Evolutionary conservation across 1,284 basidiomycete species (phyloP).

Genomic region (Prillingera fragicola): DNA sequence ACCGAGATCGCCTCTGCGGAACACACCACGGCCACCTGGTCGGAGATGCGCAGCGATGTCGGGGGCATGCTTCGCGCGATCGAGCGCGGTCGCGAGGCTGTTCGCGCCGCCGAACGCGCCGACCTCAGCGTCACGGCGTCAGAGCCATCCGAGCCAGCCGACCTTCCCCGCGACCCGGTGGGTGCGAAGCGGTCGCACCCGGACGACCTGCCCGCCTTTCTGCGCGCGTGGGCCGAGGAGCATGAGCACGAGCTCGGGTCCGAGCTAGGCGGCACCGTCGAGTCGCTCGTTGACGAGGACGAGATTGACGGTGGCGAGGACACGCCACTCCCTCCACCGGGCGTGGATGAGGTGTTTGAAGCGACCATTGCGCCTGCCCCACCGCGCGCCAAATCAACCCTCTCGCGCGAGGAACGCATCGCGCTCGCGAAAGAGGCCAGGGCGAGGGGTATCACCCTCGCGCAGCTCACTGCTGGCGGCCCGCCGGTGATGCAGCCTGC

Average conservation of each 20-base stretch:
- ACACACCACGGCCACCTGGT: constrained; percentile 4
- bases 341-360: constrained; percentile 35
- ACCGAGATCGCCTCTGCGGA: not conserved
- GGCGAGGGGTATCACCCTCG: constrained; percentile 24
- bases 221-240: constrained; percentile 25
- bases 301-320: not conserved
- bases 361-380: constrained; percentile 5
- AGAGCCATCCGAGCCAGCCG: constrained; percentile 3
- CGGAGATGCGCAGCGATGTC: constrained; percentile 15
- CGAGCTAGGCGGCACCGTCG: constrained; percentile 13
- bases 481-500: not conserved
- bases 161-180: not conserved
- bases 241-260: constrained; percentile 3
- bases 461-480: constrained; percentile 15
- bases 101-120: constrained; percentile 1
- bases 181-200: constrained; percentile 1
- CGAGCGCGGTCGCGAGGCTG: constrained; percentile 14
- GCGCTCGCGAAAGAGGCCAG: constrained; percentile 28
- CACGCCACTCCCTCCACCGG: constrained; percentile 27
- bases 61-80: constrained; percentile 15
- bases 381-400: constrained; percentile 4
- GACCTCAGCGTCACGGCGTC: constrained; percentile 1
- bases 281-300: constrained; percentile 5
- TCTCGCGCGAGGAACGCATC: constrained; percentile 37
- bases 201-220: constrained; percentile 20